Evolutionary conservation across 1,284 basidiomycete species (phyloP), one percentile per base, ranked within the genome.

Genomic region (Moesziomyces sp.): DNA sequence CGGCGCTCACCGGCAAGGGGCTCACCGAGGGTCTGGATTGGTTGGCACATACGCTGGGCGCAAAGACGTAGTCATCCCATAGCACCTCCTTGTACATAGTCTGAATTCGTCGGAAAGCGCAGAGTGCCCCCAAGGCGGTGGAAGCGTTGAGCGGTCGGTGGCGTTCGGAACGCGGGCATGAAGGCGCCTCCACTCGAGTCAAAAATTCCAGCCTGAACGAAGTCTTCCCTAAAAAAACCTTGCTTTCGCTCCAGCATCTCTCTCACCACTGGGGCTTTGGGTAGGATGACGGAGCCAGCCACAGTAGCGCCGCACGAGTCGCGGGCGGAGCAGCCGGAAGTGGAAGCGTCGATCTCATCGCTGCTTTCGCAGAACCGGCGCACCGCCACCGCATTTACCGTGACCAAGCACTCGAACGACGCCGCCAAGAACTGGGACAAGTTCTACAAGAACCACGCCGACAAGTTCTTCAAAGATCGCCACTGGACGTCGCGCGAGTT

Each of bases 1-100:
- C 85, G 40, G 87, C 86, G 9, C 78, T 87, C 52, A 87, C 86
- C 0, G 84, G 84, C 3, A 80, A 79, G 46, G 84, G 80, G 49
- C 60, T 82, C 54, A 81, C 77, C 9, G 72, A 80, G 42, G 81
- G 81, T 5, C 55, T 82, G 47, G 81, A 82, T 58, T 82, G 81
- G 81, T 65, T 82, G 43, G 81, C 81, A 23, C 43, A 47, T 54
- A 69, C 66, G 26, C 48, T 79, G 44, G 77, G 77, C 11, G 77
- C 74, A 4, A 75, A 78, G 48, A 59, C 44, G 52, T 77, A 55
- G 44, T 6, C n/a, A 5, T 21, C 35, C 1, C 13, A 16, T 16
- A 35, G 35, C 26, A 6, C 26, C 26, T 34, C 30, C 13, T 34
- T 34, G 30, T 34, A 13, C 30, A 34, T 34, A 34, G 30, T 34